Evolutionary conservation across 2,329 filamentous ascomycete genomes (phyloP).

Genomic region (Knufia fluminis): DNA sequence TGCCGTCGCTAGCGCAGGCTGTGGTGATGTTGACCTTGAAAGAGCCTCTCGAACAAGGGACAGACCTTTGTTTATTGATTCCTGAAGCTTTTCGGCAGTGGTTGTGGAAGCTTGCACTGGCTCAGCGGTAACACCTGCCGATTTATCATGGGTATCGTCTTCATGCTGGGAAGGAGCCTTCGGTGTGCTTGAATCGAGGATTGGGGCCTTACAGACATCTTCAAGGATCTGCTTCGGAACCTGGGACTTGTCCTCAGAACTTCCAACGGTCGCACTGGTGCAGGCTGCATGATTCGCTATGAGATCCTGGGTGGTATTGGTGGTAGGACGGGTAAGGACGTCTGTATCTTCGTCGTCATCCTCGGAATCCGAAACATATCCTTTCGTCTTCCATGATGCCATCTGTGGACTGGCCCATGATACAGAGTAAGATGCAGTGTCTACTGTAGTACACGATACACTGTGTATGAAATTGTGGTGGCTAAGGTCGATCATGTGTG

Average conservation of each 20-base stretch:
- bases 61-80: background rate
- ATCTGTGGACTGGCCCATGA: slow-evolving; percentile 18
- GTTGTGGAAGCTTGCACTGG: background rate
- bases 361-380: slow-evolving; percentile 45
- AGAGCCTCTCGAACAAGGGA: background rate
- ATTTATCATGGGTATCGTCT: slow-evolving; percentile 8
- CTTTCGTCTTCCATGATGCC: slow-evolving; percentile 39
- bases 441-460: background rate
- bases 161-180: background rate
- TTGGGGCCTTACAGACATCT: too few species aligned
- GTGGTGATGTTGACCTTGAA: background rate
- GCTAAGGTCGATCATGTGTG: background rate
- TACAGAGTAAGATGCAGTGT: background rate
- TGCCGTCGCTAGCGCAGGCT: background rate
- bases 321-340: too few species aligned
- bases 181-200: slow-evolving; percentile 2
- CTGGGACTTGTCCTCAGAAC: background rate
- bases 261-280: too few species aligned
- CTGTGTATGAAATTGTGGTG: background rate
- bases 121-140: slow-evolving; percentile 9
- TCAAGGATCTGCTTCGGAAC: background rate
- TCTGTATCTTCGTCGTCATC: slow-evolving; percentile 33
- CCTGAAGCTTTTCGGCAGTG: slow-evolving; percentile 5
- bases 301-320: slow-evolving; percentile 3
- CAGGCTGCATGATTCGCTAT: background rate